Percentiles rank a stretch among this genome's conserved stretches.
Evolutionary conservation across 2,329 filamentous ascomycete species (phyloP).

Genomic region (Fusarium verrucosum): DNA sequence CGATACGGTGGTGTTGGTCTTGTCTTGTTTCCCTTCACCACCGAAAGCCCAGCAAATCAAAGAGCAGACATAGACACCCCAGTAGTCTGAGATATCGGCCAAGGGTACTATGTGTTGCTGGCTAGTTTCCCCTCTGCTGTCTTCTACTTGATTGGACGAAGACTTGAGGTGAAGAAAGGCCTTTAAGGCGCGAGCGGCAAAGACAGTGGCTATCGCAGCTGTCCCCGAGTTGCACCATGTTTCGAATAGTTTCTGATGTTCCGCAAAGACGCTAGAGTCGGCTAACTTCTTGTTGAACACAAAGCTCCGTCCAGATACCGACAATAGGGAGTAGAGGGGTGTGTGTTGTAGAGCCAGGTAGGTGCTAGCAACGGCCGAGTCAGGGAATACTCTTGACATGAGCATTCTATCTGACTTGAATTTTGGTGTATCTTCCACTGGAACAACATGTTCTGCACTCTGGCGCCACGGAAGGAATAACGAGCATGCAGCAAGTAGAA

Average conservation of each 20-base stretch:
- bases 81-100: constrained; percentile 60
- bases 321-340: constrained; percentile 66
- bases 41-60: constrained; percentile 69
- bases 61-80: constrained; percentile 65
- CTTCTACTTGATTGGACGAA: background rate
- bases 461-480: constrained; percentile 52
- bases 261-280: constrained; percentile 54
- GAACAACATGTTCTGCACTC: constrained; percentile 41
- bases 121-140: constrained; percentile 4
- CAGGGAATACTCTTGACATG: constrained; percentile 56
- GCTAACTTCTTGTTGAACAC: constrained; percentile 64
- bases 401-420: constrained; percentile 40
- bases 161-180: constrained; percentile 51
- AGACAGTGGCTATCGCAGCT: constrained; percentile 58
- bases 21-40: constrained; percentile 44
- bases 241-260: constrained; percentile 58
- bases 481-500: constrained; percentile 53
- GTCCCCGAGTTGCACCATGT: constrained; percentile 57
- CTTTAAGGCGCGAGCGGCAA: constrained; percentile 63
- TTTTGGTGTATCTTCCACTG: constrained; percentile 37
- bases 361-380: constrained; percentile 58
- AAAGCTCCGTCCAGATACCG: constrained; percentile 68
- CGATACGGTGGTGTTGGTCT: constrained; percentile 32
- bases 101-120: constrained; percentile 31
- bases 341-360: constrained; percentile 67